Evolutionary conservation across 2,329 filamentous ascomycete genomes (phyloP), one percentile per base, ranked within the genome.

Genomic region (Pseudogymnoascus sp.): DNA sequence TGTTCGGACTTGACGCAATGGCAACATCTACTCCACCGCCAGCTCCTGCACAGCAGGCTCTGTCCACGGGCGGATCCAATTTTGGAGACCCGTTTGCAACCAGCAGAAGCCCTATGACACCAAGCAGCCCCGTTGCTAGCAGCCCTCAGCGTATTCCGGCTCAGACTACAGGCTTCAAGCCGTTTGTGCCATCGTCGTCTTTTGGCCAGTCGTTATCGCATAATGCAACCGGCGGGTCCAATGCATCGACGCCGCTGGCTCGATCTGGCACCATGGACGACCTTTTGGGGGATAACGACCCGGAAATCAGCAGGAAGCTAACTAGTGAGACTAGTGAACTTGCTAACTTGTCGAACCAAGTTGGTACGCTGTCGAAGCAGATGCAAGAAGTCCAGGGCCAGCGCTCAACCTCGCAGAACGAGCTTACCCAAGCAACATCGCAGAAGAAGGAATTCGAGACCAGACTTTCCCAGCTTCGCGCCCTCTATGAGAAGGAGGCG

Each of bases 361-460:
- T 99, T 66, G 88, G 91, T 33, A 93, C 90, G 2, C 77, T 99
- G 62, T 89, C 92, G 0, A 95, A 88, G 71, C 92, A 99, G 76
- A 96, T 96, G 86, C 91, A 96, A 72, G 91, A 93, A 68, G 89
- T 96, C 1, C 91, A 96, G 73, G 85, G 82, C 35, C 93, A 96
- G 76, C 88, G 92, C 66, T 83, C 80, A 4, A 84, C 85, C 2
- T 89, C 89, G 0, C 92, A 97, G 74, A 88, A 88, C 66, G 91
- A 96, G 64, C 78, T 97, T 60, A 89, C 83, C 65, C 90, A 92
- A 71, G 87, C 90, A 33, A 90, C 83, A 60, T 85, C 87, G 11
- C 92, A 97, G 74, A 97, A 97, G 78, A 88, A 89, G 69, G 93
- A 96, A 72, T 93, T 99, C 67, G 94, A 99, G 77, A 82, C 89